A percentile compares a stretch with the other conserved stretches of the same genome.
These are phyloP conservation scores for Monilinia fructigena DNA, from an alignment of 2,329 filamentous ascomycete species.

Conservation along the genomic window DNA sequence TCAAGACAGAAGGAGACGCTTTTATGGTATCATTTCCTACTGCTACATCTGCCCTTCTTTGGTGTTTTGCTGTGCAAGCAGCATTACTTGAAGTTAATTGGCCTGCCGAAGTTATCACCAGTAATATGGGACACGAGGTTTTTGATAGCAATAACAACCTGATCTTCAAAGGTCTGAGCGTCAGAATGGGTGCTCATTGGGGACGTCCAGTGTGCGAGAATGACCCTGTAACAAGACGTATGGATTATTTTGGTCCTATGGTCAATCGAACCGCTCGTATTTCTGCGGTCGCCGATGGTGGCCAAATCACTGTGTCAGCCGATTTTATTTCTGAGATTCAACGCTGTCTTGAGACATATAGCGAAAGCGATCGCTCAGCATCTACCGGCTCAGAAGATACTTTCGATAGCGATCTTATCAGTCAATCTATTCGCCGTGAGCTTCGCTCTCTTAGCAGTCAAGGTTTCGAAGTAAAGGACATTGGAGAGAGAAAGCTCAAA, in stretches of 20 bases:
- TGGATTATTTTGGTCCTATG: constrained; percentile 99
- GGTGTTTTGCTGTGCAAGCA: constrained; percentile 93
- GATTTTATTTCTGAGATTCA: constrained; percentile 98
- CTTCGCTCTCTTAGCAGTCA: constrained; percentile 82
- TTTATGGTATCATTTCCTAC: constrained; percentile 99
- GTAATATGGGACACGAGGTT: constrained; percentile 78
- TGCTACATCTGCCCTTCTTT: constrained; percentile 87
- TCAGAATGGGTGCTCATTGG: constrained; percentile 97
- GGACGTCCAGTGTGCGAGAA: constrained; percentile 91
- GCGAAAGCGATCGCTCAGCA: constrained; percentile 73
- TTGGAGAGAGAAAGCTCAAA: constrained; percentile 93
- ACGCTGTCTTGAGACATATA: constrained; percentile 82
- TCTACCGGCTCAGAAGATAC: constrained; percentile 70
- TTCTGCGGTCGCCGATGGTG: constrained; percentile 89
- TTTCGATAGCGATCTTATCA: constrained; percentile 71
- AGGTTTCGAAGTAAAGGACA: constrained; percentile 95
- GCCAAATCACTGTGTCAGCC: constrained; percentile 93
- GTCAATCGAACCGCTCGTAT: constrained; percentile 96
- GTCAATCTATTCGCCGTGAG: constrained; percentile 80
- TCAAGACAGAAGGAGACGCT: constrained; percentile 98
- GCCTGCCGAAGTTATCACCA: constrained; percentile 89
- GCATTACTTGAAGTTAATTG: constrained; percentile 84
- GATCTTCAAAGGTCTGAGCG: constrained; percentile 91
- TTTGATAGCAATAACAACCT: constrained; percentile 80
- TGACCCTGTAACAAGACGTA: constrained; percentile 92